Conservation (phyloP, 2,329 filamentous ascomycete genomes). For the Kalmusia sp. region DNA sequence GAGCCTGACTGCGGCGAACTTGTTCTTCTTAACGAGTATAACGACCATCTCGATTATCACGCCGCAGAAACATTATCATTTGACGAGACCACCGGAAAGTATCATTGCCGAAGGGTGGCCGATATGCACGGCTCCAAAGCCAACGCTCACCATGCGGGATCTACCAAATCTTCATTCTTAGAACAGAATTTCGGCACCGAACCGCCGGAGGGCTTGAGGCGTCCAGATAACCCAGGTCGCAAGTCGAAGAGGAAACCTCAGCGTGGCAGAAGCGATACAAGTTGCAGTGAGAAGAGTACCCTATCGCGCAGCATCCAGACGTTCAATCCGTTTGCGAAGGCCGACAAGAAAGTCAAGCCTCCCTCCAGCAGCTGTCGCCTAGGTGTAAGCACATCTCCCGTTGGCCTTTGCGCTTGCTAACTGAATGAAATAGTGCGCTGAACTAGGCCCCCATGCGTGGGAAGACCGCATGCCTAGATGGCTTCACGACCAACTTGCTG, state of each 20-base stretch:
- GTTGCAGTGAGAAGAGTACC: slow-evolving; percentile 43
- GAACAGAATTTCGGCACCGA: slow-evolving; percentile 29
- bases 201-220: slow-evolving; percentile 23
- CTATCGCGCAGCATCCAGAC: slow-evolving; percentile 42
- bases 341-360: slow-evolving; percentile 34
- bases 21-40: slow-evolving; percentile 49
- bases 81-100: slow-evolving; percentile 41
- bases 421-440: slow-evolving; percentile 41
- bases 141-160: slow-evolving; percentile 14
- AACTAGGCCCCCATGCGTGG: slow-evolving; percentile 57
- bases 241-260: slow-evolving; percentile 31
- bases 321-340: slow-evolving; percentile 41
- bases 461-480: slow-evolving; percentile 54
- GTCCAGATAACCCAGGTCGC: slow-evolving; percentile 24
- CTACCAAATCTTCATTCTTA: slow-evolving; percentile 30
- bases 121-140: slow-evolving; percentile 35
- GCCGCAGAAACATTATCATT: slow-evolving; percentile 48
- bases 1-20: slow-evolving; percentile 52
- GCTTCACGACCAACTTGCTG: slow-evolving; percentile 50
- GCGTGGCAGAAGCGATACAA: slow-evolving; percentile 33
- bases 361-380: slow-evolving; percentile 40
- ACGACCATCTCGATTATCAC: slow-evolving; percentile 57
- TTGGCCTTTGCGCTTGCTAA: slow-evolving; percentile 17
- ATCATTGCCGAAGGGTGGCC: slow-evolving; percentile 41
- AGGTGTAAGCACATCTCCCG: slow-evolving; percentile 35